A percentile compares a stretch with the other conserved stretches of the same genome.
phyloP scores from a whole-genome alignment of 2,329 filamentous ascomycete genomes.

The Ophiosphaerella narmari region DNA sequence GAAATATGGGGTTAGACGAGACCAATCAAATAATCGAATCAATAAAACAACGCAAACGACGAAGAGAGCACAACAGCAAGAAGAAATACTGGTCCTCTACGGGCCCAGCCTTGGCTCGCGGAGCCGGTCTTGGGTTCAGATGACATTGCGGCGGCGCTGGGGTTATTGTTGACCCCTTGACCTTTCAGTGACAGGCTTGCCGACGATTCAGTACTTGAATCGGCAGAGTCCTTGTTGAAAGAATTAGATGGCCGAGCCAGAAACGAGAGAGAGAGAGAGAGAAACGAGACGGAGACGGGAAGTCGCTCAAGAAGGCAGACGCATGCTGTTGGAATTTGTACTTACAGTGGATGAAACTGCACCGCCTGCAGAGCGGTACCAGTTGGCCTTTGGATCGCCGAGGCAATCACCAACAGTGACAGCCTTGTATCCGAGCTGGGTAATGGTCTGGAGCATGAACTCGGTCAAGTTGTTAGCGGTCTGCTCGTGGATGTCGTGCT shows the following conservation, averaged over 20 bases:
- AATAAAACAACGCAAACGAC: constrained; percentile 7
- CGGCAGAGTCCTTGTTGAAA: constrained; percentile 13
- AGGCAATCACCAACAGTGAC: constrained; percentile 56
- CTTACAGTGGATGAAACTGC: constrained; percentile 33
- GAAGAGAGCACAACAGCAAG: constrained; percentile 4
- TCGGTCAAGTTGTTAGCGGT: constrained; percentile 52
- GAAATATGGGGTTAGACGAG: constrained; percentile 9
- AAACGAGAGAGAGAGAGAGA: neutral
- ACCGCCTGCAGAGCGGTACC: constrained; percentile 52
- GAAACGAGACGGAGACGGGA: constrained; percentile 6
- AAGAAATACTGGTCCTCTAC: constrained; percentile 4
- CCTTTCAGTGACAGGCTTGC: neutral
- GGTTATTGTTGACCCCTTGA: constrained; percentile 3
- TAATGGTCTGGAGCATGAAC: constrained; percentile 50
- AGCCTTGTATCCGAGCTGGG: constrained; percentile 48
- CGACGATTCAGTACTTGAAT: constrained; percentile 7
- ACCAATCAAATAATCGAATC: neutral
- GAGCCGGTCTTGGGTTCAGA: constrained; percentile 4
- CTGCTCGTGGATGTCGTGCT: constrained; percentile 55
- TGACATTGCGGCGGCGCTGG: neutral
- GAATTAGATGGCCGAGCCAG: constrained; percentile 19
- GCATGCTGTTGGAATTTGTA: constrained; percentile 4
- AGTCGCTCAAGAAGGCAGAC: constrained; percentile 7
- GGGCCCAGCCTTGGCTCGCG: constrained; percentile 2
- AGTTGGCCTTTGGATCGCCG: constrained; percentile 51